Conservation (phyloP, 495 filamentous ascomycete species). For the Neurospora intermedia region DNA sequence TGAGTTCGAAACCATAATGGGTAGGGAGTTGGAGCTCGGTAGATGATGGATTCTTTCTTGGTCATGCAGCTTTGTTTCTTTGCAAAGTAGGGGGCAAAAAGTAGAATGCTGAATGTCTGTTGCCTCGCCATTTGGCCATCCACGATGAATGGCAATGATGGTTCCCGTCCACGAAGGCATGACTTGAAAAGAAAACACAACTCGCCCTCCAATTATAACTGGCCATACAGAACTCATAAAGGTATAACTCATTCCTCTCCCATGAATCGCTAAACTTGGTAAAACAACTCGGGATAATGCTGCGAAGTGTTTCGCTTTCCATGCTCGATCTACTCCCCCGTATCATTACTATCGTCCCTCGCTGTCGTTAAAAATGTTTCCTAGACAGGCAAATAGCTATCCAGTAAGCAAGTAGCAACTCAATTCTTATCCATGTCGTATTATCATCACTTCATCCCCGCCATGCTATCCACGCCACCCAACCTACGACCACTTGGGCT, state of each 20-base stretch:
- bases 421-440: background rate
- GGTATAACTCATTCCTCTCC: background rate
- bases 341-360: background rate
- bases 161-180: background rate
- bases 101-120: background rate
- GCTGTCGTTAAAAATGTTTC: background rate
- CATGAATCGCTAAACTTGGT: background rate
- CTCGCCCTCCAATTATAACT: background rate
- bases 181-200: too few relatives aligned
- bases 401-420: background rate
- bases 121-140: background rate
- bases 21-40: too few relatives aligned
- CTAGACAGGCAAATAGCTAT: background rate
- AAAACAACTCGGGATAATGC: background rate
- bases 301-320: background rate
- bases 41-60: too few relatives aligned
- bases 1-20: too few relatives aligned
- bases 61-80: too few relatives aligned
- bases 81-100: too few relatives aligned
- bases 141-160: background rate
- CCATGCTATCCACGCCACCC: background rate
- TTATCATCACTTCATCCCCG: background rate
- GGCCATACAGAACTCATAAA: background rate
- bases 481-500: constrained; percentile 5
- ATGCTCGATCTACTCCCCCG: background rate